These are phyloP conservation scores for Multifurca ochricompacta DNA, from an alignment of 768 basidiomycete genomes.

Conservation along the genomic window DNA sequence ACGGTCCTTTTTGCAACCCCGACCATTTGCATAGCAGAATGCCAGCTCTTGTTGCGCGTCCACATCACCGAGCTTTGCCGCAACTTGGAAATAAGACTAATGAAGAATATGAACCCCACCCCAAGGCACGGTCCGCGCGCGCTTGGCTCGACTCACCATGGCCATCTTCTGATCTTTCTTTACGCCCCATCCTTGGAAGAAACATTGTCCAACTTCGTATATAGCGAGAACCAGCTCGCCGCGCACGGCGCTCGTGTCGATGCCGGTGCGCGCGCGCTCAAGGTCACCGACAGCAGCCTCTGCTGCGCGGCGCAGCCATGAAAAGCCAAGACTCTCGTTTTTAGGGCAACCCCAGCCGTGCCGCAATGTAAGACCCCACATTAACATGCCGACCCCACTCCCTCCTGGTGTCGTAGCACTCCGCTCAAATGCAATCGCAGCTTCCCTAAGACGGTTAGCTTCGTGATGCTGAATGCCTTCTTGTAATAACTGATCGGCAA, in stretches of 20 bases:
- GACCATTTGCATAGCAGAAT: slow-evolving; percentile 80
- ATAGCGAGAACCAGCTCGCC: slow-evolving; percentile 82
- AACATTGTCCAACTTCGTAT: slow-evolving; percentile 89
- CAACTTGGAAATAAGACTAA: slow-evolving; percentile 78
- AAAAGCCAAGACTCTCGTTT: slow-evolving; percentile 73
- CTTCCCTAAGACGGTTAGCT: slow-evolving; percentile 58
- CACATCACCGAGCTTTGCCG: slow-evolving; percentile 74
- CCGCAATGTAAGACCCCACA: slow-evolving; percentile 81
- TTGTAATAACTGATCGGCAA: slow-evolving; percentile 63
- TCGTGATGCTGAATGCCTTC: slow-evolving; percentile 75
- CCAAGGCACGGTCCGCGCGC: neutral
- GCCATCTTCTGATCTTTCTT: slow-evolving; percentile 85
- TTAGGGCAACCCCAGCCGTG: slow-evolving; percentile 85
- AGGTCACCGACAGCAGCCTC: slow-evolving; percentile 73
- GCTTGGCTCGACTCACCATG: slow-evolving; percentile 43
- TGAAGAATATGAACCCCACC: neutral
- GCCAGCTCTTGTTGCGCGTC: slow-evolving; percentile 85
- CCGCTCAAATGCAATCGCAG: slow-evolving; percentile 67
- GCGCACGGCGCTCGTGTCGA: slow-evolving; percentile 48
- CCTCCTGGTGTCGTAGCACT: slow-evolving; percentile 69
- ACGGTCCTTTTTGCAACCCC: slow-evolving; percentile 82
- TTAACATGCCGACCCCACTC: slow-evolving; percentile 84
- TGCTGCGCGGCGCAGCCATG: slow-evolving; percentile 77
- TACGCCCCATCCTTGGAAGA: slow-evolving; percentile 90
- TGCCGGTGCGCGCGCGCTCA: slow-evolving; percentile 50